These are phyloP conservation scores for Neolecta irregularis DNA, from an alignment of 1,139 yeast species.

Conservation along the genomic window DNA sequence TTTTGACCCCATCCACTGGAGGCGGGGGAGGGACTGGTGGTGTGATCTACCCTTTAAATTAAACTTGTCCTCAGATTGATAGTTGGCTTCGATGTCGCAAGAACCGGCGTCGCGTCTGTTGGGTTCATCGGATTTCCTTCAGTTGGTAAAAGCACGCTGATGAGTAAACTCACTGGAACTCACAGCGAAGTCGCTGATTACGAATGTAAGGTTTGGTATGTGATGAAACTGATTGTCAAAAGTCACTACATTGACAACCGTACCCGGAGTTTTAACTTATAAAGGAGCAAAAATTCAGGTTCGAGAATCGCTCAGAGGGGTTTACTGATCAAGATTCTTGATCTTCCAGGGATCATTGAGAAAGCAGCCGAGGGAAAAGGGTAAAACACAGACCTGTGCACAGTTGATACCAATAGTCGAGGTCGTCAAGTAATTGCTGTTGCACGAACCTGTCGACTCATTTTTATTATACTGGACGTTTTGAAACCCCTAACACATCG, in stretches of 20 bases:
- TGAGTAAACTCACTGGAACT: conserved; percentile 81
- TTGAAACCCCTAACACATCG: conserved; percentile 91
- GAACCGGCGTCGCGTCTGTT: conserved; percentile 93
- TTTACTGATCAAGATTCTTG: conserved; percentile 41
- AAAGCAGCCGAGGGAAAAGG: conserved; percentile 98
- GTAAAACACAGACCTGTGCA: too few relatives aligned
- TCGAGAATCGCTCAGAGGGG: not conserved
- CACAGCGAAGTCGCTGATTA: conserved; percentile 88
- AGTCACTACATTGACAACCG: conserved; percentile 92
- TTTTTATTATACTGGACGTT: conserved; percentile 87
- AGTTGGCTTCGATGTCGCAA: conserved; percentile 88
- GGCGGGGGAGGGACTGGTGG: conserved; percentile 83
- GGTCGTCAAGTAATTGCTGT: conserved; percentile 98
- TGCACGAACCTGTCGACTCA: conserved; percentile 85
- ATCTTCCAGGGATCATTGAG: conserved; percentile 95
- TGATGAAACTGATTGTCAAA: conserved; percentile 36
- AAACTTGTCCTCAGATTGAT: conserved; percentile 1
- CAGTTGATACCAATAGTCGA: conserved; percentile 40
- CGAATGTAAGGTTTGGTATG: conserved; percentile 5
- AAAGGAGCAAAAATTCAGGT: conserved; percentile 89
- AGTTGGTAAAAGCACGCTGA: conserved; percentile 35
- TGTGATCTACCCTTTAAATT: conserved; percentile 1
- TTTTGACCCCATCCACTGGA: conserved; percentile 61
- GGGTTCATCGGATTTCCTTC: conserved; percentile 55
- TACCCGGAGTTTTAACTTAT: conserved; percentile 88